These are phyloP conservation scores for Komagataella ulmi DNA, from an alignment of 805 yeast species.

Conservation along the genomic window DNA sequence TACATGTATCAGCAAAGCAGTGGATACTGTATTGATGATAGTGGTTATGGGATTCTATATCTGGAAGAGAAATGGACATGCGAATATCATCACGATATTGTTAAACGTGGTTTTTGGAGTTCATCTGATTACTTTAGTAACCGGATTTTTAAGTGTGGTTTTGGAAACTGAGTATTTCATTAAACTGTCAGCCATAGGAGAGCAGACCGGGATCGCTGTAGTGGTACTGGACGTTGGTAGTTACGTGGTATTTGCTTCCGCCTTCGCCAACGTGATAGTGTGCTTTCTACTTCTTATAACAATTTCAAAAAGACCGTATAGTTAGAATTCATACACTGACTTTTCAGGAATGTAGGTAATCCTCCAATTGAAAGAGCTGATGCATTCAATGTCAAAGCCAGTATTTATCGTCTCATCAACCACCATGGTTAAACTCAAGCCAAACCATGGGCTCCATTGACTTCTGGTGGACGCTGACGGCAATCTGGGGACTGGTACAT, in stretches of 20 bases:
- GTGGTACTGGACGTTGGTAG: background rate
- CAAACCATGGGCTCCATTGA: slow-evolving; percentile 61
- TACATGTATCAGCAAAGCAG: background rate
- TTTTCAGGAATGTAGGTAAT: slow-evolving; percentile 51
- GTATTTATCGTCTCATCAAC: slow-evolving; percentile 36
- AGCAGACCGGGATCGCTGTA: background rate
- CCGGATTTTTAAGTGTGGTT: background rate
- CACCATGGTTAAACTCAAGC: slow-evolving; percentile 45
- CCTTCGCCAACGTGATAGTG: background rate
- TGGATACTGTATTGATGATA: background rate
- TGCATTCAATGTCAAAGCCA: slow-evolving; percentile 27
- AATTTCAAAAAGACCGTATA: background rate
- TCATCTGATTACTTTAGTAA: background rate
- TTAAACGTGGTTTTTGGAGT: background rate
- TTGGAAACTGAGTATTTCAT: background rate
- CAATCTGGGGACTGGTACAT: slow-evolving; percentile 4
- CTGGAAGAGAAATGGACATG: background rate
- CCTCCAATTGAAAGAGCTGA: slow-evolving; percentile 53
- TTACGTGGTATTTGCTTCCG: background rate
- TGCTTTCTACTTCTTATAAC: background rate
- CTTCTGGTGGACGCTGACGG: slow-evolving; percentile 20
- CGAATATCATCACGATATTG: background rate
- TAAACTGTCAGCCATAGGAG: background rate
- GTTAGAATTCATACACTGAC: slow-evolving; percentile 14
- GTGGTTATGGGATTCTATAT: background rate